A percentile compares a stretch with the other conserved stretches of the same genome.
Conservation (phyloP, 2,329 filamentous ascomycete species). For the Nectriaceae sp. region DNA sequence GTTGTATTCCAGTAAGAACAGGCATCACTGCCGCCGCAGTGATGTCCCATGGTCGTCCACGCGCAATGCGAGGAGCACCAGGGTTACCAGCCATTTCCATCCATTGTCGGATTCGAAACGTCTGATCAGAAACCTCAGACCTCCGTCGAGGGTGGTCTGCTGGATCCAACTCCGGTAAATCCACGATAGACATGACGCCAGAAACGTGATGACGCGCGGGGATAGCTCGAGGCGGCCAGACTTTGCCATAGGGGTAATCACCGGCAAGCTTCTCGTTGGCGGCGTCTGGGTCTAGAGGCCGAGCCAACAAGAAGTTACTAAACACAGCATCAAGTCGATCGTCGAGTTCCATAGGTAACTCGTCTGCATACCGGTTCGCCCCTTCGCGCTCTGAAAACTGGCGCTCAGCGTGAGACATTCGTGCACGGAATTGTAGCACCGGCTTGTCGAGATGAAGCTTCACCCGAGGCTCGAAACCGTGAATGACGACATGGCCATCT, state of each 20-base stretch:
- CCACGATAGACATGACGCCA: background rate
- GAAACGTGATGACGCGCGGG: conserved; percentile 57
- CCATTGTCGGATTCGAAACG: conserved; percentile 78
- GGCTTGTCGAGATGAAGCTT: conserved; percentile 75
- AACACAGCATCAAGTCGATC: conserved; percentile 53
- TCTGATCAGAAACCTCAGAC: conserved; percentile 64
- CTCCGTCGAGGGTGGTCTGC: conserved; percentile 47
- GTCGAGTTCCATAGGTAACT: conserved; percentile 55
- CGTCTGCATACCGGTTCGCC: conserved; percentile 47
- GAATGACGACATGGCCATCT: conserved; percentile 67
- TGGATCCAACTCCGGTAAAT: conserved; percentile 24
- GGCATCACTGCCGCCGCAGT: conserved; percentile 13
- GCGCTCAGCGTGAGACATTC: conserved; percentile 22
- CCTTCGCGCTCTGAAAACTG: conserved; percentile 21
- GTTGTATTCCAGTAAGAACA: conserved; percentile 17
- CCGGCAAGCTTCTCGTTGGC: conserved; percentile 31
- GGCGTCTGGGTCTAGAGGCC: conserved; percentile 43
- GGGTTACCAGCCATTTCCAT: conserved; percentile 59
- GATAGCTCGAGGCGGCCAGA: conserved; percentile 77
- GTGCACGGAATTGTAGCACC: conserved; percentile 57
- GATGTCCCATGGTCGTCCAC: too few relatives aligned
- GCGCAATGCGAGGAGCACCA: conserved; percentile 21
- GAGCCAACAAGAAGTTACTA: conserved; percentile 69
- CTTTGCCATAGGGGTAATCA: conserved; percentile 48
- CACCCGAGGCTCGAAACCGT: conserved; percentile 70